phyloP scores from a whole-genome alignment of 2,329 filamentous ascomycete genomes.

The Claviceps capensis region DNA sequence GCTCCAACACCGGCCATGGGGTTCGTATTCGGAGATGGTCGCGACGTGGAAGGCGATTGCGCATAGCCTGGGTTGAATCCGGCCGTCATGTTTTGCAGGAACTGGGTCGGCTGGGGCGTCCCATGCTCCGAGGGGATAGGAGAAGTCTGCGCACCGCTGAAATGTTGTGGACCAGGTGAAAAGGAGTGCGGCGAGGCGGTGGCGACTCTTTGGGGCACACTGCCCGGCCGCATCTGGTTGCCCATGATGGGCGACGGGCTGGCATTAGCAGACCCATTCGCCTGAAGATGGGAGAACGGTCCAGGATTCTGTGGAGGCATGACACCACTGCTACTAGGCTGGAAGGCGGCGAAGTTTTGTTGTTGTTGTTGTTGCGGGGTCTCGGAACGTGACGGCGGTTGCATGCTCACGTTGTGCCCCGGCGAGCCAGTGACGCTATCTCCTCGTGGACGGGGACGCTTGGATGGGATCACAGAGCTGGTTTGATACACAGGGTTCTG shows the following conservation, averaged over 20 bases:
- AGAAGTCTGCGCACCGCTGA: conserved; percentile 52
- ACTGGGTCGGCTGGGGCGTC: conserved; percentile 62
- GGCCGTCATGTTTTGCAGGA: conserved; percentile 46
- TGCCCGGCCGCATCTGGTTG: conserved; percentile 59
- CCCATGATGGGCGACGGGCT: conserved; percentile 89
- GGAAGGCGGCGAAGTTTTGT: conserved; percentile 57
- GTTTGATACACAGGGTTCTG: conserved; percentile 57
- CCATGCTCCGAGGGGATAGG: conserved; percentile 65
- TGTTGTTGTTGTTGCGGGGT: conserved; percentile 56
- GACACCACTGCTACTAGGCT: conserved; percentile 45
- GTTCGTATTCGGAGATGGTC: conserved; percentile 41
- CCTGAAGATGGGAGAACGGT: conserved; percentile 72
- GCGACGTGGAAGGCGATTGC: conserved; percentile 39
- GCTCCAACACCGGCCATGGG: conserved; percentile 24
- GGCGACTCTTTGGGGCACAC: conserved; percentile 66
- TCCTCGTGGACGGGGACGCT: conserved; percentile 68
- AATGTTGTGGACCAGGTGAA: conserved; percentile 61
- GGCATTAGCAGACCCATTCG: conserved; percentile 66
- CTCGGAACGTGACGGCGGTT: conserved; percentile 77
- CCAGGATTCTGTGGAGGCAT: conserved; percentile 48
- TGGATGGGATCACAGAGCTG: conserved; percentile 78
- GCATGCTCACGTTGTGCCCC: conserved; percentile 56
- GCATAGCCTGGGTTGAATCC: conserved; percentile 46
- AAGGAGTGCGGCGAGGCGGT: conserved; percentile 90
- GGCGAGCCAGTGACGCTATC: conserved; percentile 78